Evolutionary conservation across 192 early-diverging fungal genomes (phyloP), one percentile per base, ranked within the genome.

Genomic region (Backusella liffmaniae): DNA sequence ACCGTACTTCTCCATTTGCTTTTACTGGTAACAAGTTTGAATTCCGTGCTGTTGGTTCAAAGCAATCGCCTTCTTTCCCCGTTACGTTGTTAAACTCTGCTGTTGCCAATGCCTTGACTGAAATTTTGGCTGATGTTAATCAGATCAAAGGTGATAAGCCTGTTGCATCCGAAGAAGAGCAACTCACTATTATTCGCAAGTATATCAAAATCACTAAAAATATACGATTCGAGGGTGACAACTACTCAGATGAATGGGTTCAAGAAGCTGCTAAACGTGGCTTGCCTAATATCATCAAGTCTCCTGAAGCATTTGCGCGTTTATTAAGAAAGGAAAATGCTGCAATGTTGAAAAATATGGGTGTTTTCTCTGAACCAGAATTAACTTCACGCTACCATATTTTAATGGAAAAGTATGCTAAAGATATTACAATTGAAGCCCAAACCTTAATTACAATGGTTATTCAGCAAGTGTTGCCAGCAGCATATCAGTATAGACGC

Each of bases 1-100:
- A 99, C 92, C 94, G 96, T 78, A 99, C 97, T 66, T 97, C 96
- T 73, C 96, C 97, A 35, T 98, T 99, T 73, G 97, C 97, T 69
- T 99, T 99, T 84, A 99, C 97, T 73, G 97, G 97, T 46, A 99
- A 99, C 93, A 99, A 99, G 90, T 99, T 99, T 77, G 97, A 99
- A 90, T 99, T 97, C 95, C 94, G 96, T 84, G 96, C 97, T 42
- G 96, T 97, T 41, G 97, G 97, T 59, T 96, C 97, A 70, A 97
- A 97, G 90, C 96, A 97, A 87, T 96, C 95, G 29, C 94, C 96
- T 42, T 94, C 97, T 56, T 97, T 97, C 92, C 96, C 97, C 18
- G 91, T 96, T 68, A 94, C 95, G 0, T 83, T 99, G 72, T 84
- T 97, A 36, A 99, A 97, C 90, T 88, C 94, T 70, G 95, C 95